phyloP scores from a whole-genome alignment of 129 eudicot species.

The Erigeron canadensis region DNA sequence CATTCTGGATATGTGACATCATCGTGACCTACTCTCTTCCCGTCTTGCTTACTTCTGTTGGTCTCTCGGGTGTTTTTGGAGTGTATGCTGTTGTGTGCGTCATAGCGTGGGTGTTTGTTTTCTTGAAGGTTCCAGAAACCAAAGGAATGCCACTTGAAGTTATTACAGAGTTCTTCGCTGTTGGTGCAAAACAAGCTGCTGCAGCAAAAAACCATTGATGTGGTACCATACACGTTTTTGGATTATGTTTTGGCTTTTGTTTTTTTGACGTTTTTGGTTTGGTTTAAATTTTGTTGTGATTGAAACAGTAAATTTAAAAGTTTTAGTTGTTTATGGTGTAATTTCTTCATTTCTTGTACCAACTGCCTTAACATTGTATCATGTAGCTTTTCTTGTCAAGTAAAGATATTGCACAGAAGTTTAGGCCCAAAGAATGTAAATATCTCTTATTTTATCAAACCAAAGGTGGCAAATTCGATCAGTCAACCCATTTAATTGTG shows the following conservation, averaged over 20 bases:
- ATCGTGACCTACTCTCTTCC: constrained; percentile 88
- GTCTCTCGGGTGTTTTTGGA: constrained; percentile 86
- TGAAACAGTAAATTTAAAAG: constrained; percentile 26
- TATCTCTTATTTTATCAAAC: background rate
- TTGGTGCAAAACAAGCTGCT: constrained; percentile 75
- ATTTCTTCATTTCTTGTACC: constrained; percentile 28
- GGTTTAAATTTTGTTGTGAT: constrained; percentile 34
- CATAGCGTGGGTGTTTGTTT: constrained; percentile 77
- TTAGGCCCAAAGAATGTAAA: constrained; percentile 18
- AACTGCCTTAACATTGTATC: constrained; percentile 14
- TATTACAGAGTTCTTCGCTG: constrained; percentile 83
- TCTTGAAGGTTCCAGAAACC: constrained; percentile 93
- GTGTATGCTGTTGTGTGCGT: constrained; percentile 64
- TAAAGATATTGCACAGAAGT: background rate
- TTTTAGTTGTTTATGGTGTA: constrained; percentile 19
- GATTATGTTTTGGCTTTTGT: constrained; percentile 15
- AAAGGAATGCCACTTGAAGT: constrained; percentile 99
- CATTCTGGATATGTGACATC: constrained; percentile 82
- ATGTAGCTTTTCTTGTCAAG: constrained; percentile 22
- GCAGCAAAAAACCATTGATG: constrained; percentile 37
- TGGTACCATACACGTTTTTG: constrained; percentile 14
- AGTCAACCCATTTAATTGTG: too few species aligned
- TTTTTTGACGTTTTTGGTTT: constrained; percentile 28
- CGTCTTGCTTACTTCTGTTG: constrained; percentile 66
- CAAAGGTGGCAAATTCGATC: background rate